Evolutionary conservation across 148 eudicot genomes (phyloP), one percentile per base, ranked within the genome.

Genomic region (Rhododendron henanense): DNA sequence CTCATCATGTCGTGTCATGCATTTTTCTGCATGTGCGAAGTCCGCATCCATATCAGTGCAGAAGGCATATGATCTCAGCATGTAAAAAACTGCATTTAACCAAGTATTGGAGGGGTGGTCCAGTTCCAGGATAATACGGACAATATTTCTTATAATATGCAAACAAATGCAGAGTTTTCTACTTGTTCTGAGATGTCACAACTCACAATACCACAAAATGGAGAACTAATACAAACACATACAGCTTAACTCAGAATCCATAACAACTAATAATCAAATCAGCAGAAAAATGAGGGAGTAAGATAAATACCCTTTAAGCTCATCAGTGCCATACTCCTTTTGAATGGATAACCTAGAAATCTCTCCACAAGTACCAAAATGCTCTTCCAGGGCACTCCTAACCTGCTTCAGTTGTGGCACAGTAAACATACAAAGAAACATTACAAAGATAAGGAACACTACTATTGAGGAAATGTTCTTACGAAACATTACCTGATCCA

Each of bases 311-410:
- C 98, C 98, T 88, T 92, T 94, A 55, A 91, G 77, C 78, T 77
- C 87, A 23, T 92, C 94, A 41, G 78, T 67, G 0, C 89, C 96
- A 21, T 84, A 75, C 77, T 95, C 98, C 65, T 61, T 88, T 1
- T 98, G 99, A 61, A 95, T 85, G 14, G 93, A 88, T 1, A 91
- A 10, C 86, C 98, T 93, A 41, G 93, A 87, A 51, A 97, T 93
- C 87, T 95, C 92, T 76, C 99, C 99, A 86, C 99, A 97, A 4
- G 91, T 76, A 41, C 87, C 93, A 80, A 97, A 97, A 85, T 91
- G 94, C 87, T 89, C 89, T 88, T 89, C 84, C 81, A 95, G 87
- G 7, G 92, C 84, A 87, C 87, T 88, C 85, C 93, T 91, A 78
- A 92, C 87, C 98, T 96, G 95, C 79, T 89, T 33, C 41, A 37